Conservation (phyloP, 2,329 filamentous ascomycete genomes). For the Ophiocordyceps robertsii region DNA sequence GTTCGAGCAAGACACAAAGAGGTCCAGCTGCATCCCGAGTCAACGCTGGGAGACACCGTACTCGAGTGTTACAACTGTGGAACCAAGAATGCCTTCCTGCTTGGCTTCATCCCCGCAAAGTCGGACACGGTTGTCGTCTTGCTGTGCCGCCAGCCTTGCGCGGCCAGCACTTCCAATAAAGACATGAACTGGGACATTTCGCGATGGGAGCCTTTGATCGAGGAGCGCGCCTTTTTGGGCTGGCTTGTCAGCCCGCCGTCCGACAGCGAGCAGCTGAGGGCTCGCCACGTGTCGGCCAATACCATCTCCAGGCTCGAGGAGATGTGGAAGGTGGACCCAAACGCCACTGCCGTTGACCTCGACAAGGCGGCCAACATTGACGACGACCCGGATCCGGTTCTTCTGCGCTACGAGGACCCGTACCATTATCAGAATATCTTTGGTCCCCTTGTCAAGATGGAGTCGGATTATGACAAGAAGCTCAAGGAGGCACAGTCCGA, state of each 20-base stretch:
- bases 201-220: constrained; percentile 92
- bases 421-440: constrained; percentile 99
- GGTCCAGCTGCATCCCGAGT: constrained; percentile 89
- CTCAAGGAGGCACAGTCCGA: constrained; percentile 97
- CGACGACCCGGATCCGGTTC: constrained; percentile 85
- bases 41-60: constrained; percentile 86
- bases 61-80: constrained; percentile 99
- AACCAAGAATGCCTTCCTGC: constrained; percentile 96
- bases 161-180: constrained; percentile 86
- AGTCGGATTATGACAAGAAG: constrained; percentile 98
- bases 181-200: constrained; percentile 99
- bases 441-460: constrained; percentile 94
- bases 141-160: constrained; percentile 91
- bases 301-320: constrained; percentile 95
- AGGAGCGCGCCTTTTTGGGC: constrained; percentile 84
- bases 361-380: constrained; percentile 87
- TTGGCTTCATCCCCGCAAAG: constrained; percentile 96
- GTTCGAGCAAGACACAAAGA: constrained; percentile 97
- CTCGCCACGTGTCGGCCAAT: constrained; percentile 81
- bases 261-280: constrained; percentile 91
- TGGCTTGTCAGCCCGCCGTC: constrained; percentile 87
- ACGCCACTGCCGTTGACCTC: constrained; percentile 76
- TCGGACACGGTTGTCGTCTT: constrained; percentile 97
- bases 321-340: constrained; percentile 93
- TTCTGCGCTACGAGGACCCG: constrained; percentile 89